Conservation (phyloP, 805 yeast genomes). For the Grigorovia yakushimaensis region DNA sequence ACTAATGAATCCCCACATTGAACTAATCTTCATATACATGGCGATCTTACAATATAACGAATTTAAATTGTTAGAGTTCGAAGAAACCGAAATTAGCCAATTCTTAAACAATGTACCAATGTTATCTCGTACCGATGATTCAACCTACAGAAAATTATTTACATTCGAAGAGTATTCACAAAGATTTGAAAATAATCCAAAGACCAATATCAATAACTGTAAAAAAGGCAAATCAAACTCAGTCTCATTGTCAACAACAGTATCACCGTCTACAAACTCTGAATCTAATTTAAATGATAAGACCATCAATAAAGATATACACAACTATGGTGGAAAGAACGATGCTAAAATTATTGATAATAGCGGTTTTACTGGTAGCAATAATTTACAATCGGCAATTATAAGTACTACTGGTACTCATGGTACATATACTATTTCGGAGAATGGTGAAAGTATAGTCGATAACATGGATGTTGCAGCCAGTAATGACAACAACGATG, state of each 20-base stretch:
- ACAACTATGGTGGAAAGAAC: background rate
- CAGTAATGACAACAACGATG: background rate
- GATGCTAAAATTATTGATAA: background rate
- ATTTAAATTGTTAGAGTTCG: slow-evolving; percentile 71
- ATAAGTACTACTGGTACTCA: background rate
- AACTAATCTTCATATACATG: slow-evolving; percentile 62
- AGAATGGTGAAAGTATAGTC: background rate
- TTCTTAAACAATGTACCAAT: slow-evolving; percentile 45
- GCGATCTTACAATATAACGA: slow-evolving; percentile 77
- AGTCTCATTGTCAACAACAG: background rate
- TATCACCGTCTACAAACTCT: background rate
- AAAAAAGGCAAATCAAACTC: slow-evolving; percentile 1
- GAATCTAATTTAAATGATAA: background rate
- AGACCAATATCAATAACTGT: background rate
- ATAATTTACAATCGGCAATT: background rate
- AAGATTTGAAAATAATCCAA: background rate
- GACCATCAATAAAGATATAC: background rate
- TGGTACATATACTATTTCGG: background rate
- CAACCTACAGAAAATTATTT: slow-evolving; percentile 21
- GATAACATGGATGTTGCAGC: background rate
- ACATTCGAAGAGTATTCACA: slow-evolving; percentile 3
- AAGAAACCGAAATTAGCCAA: slow-evolving; percentile 81
- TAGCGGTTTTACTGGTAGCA: background rate
- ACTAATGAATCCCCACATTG: slow-evolving; percentile 62
- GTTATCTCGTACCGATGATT: slow-evolving; percentile 26